Base-by-base conservation (phyloP, 2,329 filamentous ascomycete species). In the Apiospora aurea region DNA sequence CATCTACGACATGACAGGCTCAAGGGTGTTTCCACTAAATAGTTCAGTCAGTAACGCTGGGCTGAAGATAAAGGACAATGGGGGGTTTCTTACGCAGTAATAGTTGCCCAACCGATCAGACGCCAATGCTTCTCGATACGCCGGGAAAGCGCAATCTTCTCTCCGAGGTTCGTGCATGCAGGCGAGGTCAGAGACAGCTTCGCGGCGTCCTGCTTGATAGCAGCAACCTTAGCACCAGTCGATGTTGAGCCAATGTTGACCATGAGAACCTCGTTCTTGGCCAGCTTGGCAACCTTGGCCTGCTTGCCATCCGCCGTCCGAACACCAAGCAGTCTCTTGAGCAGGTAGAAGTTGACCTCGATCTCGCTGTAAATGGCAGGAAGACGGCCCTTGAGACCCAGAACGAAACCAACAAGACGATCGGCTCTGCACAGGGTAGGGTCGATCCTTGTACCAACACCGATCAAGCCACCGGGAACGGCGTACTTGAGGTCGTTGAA, bases 71-170 rank as follows among this genome's bases (percentile, higher is more conserved):
- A 24, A 46, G 24, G 51, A 21, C 8, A n/a, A 29, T 4, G 34
- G 24, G 13, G 13, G n/a, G 29, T 26, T 74, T 86, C 87, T 86
- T 85, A 89, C 87, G 88, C 88, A 78, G 92, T 91, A 81, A 94
- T 94, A 76, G 93, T 95, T 73, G 93, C 93, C 94, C 94, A 97
- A 78, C 94, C 94, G 79, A 97, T 97, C 81, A 97, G 88, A 85
- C 95, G 94, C 96, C 96, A 98, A 85, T 98, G 96, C 91, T 98
- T 98, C 85, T 99, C 96, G 80, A 98, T 98, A 91, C 96, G 94
- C 85, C 96, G 90, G 82, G 92, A 95, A 80, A 99, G 88, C 57
- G 96, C 96, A 80, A 99, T 95, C 92, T 99, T 98, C 88, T 99
- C 96, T 76, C 95, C 95, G 80, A 98, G 92, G 82, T 97, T 96